These are phyloP conservation scores for Coemansia javaensis DNA, from an alignment of 192 early-diverging fungal species.

Conservation along the genomic window DNA sequence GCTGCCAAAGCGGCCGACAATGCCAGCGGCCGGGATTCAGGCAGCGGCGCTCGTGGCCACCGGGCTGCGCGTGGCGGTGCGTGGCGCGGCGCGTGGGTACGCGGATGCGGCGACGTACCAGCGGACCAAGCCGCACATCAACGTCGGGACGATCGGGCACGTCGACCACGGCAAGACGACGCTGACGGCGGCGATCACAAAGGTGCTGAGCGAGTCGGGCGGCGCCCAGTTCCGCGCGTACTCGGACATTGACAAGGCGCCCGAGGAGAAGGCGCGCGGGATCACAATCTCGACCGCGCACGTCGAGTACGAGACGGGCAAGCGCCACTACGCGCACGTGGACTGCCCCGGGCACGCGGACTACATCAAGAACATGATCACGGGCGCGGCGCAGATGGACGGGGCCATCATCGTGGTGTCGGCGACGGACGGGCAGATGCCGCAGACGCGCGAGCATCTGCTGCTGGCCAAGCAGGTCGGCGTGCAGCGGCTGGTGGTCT, in stretches of 20 bases:
- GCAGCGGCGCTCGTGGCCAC: constrained; percentile 14
- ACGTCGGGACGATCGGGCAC: constrained; percentile 98
- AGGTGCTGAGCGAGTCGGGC: constrained; percentile 76
- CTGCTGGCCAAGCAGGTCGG: constrained; percentile 95
- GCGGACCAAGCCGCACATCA: constrained; percentile 93
- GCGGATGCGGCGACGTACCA: constrained; percentile 63
- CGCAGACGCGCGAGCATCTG: constrained; percentile 97
- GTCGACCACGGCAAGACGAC: constrained; percentile 99
- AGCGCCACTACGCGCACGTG: constrained; percentile 91
- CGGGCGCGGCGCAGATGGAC: constrained; percentile 97
- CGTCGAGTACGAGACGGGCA: constrained; percentile 91
- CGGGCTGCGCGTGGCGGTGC: background rate
- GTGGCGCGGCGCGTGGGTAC: constrained; percentile 22
- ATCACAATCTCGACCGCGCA: constrained; percentile 97
- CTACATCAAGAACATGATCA: constrained; percentile 99
- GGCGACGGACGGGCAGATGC: constrained; percentile 97
- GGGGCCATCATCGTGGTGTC: constrained; percentile 98
- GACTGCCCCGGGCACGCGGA: constrained; percentile 98
- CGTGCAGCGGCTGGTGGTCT: constrained; percentile 87
- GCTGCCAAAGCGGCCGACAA: constrained; percentile 14
- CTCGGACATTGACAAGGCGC: constrained; percentile 96
- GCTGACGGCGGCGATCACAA: constrained; percentile 97
- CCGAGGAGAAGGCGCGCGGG: constrained; percentile 95
- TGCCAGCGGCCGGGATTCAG: background rate
- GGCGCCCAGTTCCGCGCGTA: constrained; percentile 92